Conservation (phyloP, 371 early-diverging fungal species). For the Mucor mucedo region DNA sequence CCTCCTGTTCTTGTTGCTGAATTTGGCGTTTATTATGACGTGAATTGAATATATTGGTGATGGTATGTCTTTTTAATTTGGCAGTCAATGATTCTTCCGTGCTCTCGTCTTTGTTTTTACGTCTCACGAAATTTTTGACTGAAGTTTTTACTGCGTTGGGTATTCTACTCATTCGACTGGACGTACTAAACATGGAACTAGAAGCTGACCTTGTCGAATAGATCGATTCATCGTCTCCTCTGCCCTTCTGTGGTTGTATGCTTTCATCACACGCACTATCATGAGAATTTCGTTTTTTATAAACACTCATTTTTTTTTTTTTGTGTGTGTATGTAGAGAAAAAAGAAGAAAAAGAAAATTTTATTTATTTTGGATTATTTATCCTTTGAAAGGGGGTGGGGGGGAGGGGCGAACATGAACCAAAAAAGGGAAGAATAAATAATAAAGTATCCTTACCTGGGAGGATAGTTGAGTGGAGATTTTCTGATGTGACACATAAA, state of each 20-base stretch:
- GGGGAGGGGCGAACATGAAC: background rate
- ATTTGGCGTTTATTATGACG: background rate
- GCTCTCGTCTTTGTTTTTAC: conserved; percentile 13
- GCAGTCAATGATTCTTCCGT: conserved; percentile 10
- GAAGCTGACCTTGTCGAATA: conserved; percentile 43
- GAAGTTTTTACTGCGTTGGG: conserved; percentile 48
- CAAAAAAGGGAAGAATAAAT: background rate
- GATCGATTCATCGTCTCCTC: conserved; percentile 38
- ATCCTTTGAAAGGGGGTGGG: background rate
- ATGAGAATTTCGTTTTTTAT: conserved; percentile 11
- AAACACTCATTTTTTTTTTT: background rate
- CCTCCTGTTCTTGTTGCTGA: background rate
- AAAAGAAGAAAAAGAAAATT: conserved; percentile 5
- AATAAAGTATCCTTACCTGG: too few relatives aligned
- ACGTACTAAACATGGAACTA: conserved; percentile 48
- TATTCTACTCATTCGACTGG: conserved; percentile 43
- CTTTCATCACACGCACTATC: conserved; percentile 22
- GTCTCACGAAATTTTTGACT: conserved; percentile 40
- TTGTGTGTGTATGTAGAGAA: background rate
- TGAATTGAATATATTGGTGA: conserved; percentile 4
- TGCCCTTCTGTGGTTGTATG: background rate
- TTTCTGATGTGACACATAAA: too few relatives aligned
- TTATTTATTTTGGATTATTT: background rate
- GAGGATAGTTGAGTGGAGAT: too few relatives aligned
- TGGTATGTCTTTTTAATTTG: conserved; percentile 24